Conservation (phyloP, 2,329 filamentous ascomycete genomes). For the Colletotrichum godetiae region DNA sequence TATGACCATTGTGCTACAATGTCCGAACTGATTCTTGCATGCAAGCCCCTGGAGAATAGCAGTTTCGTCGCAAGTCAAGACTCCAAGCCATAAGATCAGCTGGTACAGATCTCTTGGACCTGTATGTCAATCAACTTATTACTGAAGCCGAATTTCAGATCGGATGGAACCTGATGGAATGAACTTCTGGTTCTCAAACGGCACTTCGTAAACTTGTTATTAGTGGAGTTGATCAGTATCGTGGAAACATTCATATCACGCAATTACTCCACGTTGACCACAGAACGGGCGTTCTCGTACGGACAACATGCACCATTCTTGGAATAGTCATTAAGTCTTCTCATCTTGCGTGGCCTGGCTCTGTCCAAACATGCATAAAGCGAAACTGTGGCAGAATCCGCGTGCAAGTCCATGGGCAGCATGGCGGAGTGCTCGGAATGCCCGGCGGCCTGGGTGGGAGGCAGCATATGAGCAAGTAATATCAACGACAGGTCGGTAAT, state of each 20-base stretch:
- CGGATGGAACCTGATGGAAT: not conserved
- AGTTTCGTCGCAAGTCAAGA: too few relatives aligned
- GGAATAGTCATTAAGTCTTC: not conserved
- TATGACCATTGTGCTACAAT: too few relatives aligned
- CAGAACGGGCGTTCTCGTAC: not conserved
- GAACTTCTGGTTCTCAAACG: not conserved
- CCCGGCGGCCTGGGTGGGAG: not conserved
- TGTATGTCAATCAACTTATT: not conserved
- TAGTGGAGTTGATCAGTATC: not conserved
- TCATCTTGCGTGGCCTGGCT: not conserved
- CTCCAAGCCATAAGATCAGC: not conserved
- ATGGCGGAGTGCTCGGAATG: not conserved
- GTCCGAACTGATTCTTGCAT: too few relatives aligned
- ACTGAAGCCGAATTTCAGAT: not conserved
- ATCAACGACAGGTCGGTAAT: not conserved
- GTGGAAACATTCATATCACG: not conserved
- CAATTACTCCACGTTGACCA: too few relatives aligned
- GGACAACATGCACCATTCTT: too few relatives aligned
- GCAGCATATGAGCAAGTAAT: not conserved
- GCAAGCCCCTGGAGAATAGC: too few relatives aligned
- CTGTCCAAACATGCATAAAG: not conserved
- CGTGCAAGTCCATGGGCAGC: not conserved
- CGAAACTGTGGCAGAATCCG: not conserved
- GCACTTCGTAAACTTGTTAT: not conserved
- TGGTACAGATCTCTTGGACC: not conserved